Percentiles rank a stretch among this genome's conserved stretches.
Evolutionary conservation across 116 monocot species (phyloP).

Genomic region (Trichopus zeylanicus): DNA sequence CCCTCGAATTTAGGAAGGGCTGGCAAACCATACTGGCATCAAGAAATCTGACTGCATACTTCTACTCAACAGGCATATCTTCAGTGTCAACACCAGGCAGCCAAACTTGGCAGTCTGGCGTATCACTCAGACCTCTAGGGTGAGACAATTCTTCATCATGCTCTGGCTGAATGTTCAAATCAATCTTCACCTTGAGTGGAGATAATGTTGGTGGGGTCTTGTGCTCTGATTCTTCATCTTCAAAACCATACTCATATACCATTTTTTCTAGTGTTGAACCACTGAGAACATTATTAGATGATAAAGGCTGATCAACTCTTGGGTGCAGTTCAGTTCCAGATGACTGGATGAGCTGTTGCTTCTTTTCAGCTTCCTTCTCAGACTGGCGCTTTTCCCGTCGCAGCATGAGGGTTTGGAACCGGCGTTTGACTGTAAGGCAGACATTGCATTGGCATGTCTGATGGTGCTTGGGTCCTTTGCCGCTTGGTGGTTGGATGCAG

Average conservation of each 20-base stretch:
- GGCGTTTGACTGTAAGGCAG: constrained; percentile 64
- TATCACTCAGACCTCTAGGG: neutral
- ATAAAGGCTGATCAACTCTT: neutral
- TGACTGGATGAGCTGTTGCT: constrained; percentile 12
- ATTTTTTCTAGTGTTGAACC: constrained; percentile 11
- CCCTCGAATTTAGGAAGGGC: too few relatives aligned
- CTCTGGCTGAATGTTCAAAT: constrained; percentile 67
- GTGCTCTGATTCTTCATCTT: constrained; percentile 24
- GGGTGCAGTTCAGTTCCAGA: too few relatives aligned
- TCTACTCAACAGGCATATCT: neutral
- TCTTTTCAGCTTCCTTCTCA: constrained; percentile 50
- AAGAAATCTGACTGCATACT: too few relatives aligned
- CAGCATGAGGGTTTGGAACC: constrained; percentile 82
- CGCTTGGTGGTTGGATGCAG: constrained; percentile 92
- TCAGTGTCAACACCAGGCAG: neutral
- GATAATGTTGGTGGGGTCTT: constrained; percentile 12
- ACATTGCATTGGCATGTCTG: constrained; percentile 69
- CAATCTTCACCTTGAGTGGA: constrained; percentile 51
- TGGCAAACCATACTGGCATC: too few relatives aligned
- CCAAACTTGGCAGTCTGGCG: neutral
- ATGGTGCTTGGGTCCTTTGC: constrained; percentile 94
- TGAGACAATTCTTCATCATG: constrained; percentile 46
- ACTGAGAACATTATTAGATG: neutral
- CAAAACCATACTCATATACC: constrained; percentile 4
- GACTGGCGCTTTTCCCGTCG: constrained; percentile 61